These are phyloP conservation scores for Pseudopithomyces maydicus DNA, from an alignment of 2,329 filamentous ascomycete genomes.

Conservation along the genomic window DNA sequence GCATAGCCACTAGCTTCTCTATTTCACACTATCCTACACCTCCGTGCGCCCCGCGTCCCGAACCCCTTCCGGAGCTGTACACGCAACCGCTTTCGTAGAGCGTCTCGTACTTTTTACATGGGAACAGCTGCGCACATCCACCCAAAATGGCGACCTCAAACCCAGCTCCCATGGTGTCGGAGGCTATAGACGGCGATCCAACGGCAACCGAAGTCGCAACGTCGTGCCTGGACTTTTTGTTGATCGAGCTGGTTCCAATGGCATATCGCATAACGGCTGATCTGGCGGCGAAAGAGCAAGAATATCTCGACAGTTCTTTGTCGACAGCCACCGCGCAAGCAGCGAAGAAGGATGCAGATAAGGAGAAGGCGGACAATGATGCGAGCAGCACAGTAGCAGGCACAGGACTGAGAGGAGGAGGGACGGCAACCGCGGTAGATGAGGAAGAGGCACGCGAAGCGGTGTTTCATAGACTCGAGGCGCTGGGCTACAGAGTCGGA, in stretches of 20 bases:
- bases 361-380: slow-evolving; percentile 23
- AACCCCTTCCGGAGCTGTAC: background rate
- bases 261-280: slow-evolving; percentile 84
- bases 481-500: slow-evolving; percentile 87
- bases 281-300: slow-evolving; percentile 60
- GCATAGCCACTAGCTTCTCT: background rate
- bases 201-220: slow-evolving; percentile 76
- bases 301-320: slow-evolving; percentile 34
- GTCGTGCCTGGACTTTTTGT: slow-evolving; percentile 88
- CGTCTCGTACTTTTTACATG: background rate
- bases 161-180: background rate
- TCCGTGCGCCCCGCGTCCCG: background rate
- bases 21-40: background rate
- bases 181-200: slow-evolving; percentile 67
- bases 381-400: slow-evolving; percentile 31
- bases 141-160: background rate
- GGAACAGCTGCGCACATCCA: background rate
- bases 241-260: slow-evolving; percentile 96
- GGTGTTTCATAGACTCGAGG: slow-evolving; percentile 83
- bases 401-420: slow-evolving; percentile 19
- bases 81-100: background rate
- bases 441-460: slow-evolving; percentile 85
- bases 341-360: slow-evolving; percentile 21
- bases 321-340: slow-evolving; percentile 9
- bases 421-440: slow-evolving; percentile 53